Percentiles rank a stretch among this genome's conserved stretches.
Conservation (phyloP, 768 basidiomycete genomes). For the Candolleomyces aberdarensis region DNA sequence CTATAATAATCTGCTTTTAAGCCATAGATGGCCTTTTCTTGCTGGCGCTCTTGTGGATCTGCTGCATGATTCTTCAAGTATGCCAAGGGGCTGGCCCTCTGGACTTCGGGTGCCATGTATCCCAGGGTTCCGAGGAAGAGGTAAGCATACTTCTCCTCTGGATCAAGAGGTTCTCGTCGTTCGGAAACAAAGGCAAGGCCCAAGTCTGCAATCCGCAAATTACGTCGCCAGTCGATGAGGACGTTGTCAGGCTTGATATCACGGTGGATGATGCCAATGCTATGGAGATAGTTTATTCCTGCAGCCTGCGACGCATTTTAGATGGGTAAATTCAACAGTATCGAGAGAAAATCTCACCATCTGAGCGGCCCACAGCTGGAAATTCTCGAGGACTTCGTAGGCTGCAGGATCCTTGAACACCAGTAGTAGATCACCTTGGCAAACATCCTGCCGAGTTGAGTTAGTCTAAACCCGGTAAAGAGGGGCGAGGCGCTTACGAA, state of each 20-base stretch:
- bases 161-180: neutral
- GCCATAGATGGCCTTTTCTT: slow-evolving; percentile 35
- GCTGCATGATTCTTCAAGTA: neutral
- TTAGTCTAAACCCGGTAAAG: too few species aligned
- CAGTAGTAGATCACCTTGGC: too few species aligned
- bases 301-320: neutral
- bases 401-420: too few species aligned
- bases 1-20: slow-evolving; percentile 98
- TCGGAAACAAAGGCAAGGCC: slow-evolving; percentile 3
- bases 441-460: too few species aligned
- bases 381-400: too few species aligned
- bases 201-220: slow-evolving; percentile 12
- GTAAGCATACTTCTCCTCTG: neutral
- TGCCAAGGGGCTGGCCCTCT: neutral
- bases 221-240: slow-evolving; percentile 8
- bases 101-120: slow-evolving; percentile 5
- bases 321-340: neutral
- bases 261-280: slow-evolving; percentile 15
- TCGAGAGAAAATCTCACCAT: neutral
- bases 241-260: slow-evolving; percentile 15
- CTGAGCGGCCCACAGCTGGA: slow-evolving; percentile 3
- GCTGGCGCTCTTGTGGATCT: neutral
- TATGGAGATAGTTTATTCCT: slow-evolving; percentile 12
- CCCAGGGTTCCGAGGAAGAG: neutral
- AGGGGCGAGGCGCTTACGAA: too few species aligned